Percentiles rank a stretch among this genome's conserved stretches.
Evolutionary conservation across 2,329 filamentous ascomycete species (phyloP).

Genomic region (Penicillium crustosum): DNA sequence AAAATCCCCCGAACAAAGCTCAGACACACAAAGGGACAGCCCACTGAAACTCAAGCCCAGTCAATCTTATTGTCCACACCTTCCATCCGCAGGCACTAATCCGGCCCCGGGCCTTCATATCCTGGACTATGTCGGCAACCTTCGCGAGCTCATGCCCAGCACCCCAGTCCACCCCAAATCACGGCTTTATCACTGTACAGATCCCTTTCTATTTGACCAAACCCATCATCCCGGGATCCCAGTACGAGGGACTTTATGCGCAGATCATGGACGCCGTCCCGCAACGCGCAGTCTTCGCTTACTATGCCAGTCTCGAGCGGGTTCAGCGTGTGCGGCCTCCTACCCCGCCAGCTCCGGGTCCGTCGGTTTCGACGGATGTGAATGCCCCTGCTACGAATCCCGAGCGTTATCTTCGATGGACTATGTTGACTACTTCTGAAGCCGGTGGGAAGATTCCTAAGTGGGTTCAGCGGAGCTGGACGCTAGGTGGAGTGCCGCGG

Average conservation of each 20-base stretch:
- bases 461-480: conserved; percentile 41
- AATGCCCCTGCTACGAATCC: not conserved
- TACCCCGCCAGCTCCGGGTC: not conserved
- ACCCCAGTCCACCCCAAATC: no score
- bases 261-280: conserved; percentile 26
- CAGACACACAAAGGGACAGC: not conserved
- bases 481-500: conserved; percentile 37
- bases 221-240: not conserved
- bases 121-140: conserved; percentile 33
- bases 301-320: conserved; percentile 39
- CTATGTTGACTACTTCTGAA: conserved; percentile 41
- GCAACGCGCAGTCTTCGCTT: conserved; percentile 31
- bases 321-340: conserved; percentile 17
- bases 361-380: not conserved
- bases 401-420: conserved; percentile 31
- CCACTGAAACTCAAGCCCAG: conserved; percentile 14
- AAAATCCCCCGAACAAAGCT: not conserved
- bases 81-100: conserved; percentile 36
- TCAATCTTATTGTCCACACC: conserved; percentile 39
- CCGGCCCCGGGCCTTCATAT: conserved; percentile 35
- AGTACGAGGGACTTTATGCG: conserved; percentile 13
- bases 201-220: conserved; percentile 27
- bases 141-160: conserved; percentile 20
- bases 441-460: conserved; percentile 38
- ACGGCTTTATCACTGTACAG: conserved; percentile 36